Evolutionary conservation across 2,329 filamentous ascomycete species (phyloP), one percentile per base, ranked within the genome.

Genomic region (Epicoccum sorghinum): DNA sequence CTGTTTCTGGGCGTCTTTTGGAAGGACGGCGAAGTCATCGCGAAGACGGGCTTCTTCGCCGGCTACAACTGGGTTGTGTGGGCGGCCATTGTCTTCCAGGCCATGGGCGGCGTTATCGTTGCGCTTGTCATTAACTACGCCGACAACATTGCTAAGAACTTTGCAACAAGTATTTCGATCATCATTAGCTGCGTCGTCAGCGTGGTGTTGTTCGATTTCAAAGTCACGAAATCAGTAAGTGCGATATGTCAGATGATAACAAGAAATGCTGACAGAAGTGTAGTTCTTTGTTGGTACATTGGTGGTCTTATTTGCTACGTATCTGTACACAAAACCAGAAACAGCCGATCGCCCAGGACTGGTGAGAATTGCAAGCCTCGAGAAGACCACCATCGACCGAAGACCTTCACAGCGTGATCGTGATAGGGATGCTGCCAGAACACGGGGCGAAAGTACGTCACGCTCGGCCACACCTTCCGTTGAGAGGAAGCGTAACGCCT

Each of bases 41-140:
- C 88, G 24, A 86, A 89, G 73, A 86, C 90, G 58, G 95, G 95
- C 10, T 96, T 98, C 76, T 98, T 99, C 65, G 89, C 90, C 52
- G 95, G 95, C 3, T 99, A 98, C 77, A 97, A 96, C 72, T 89
- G 86, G 82, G 82, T 93, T 18, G 93, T 98, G 3, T 97, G 93
- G 92, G 81, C 86, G 4, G 89, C 92, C 4, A 90, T 98, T 63
- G 71, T 86, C 5, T 83, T 95, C 55, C 95, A 99, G 73, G 90
- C 93, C 0, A 77, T 88, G 32, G 93, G 93, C 29, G 95, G 93
- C 23, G 83, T 98, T 25, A 78, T 96, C n/a, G 88, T 91, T 8
- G 89, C 89, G 1, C 82, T 95, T 56, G 90, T 89, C 71, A 89
- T 95, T 73, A 90, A 89, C 59, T 90, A 91, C 70, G 87, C 89